These are phyloP conservation scores for Skeletonema costatum DNA, from an alignment of 108 stramenopile species.

Conservation along the genomic window DNA sequence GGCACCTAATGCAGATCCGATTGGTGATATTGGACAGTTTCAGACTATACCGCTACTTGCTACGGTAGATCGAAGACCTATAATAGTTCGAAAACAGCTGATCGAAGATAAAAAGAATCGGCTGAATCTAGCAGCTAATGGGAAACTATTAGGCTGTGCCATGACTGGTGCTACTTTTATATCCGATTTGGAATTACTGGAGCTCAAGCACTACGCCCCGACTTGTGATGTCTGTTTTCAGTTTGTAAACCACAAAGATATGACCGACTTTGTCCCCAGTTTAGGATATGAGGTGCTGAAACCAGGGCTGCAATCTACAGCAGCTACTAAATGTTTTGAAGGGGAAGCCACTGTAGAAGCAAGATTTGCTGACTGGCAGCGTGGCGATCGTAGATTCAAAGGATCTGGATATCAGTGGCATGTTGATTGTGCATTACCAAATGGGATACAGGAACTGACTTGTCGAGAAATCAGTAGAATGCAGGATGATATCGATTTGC, in stretches of 20 bases:
- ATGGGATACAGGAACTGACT: conserved; percentile 24
- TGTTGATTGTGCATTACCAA: conserved; percentile 25
- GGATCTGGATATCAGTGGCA: conserved; percentile 34
- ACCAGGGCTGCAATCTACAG: neutral
- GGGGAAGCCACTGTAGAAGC: conserved; percentile 1
- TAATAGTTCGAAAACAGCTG: conserved; percentile 22
- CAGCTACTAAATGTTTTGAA: conserved; percentile 14
- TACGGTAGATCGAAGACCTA: conserved; percentile 24
- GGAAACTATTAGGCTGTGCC: conserved; percentile 11
- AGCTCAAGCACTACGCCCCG: neutral
- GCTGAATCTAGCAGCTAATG: neutral
- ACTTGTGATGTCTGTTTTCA: conserved; percentile 30
- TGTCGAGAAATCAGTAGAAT: conserved; percentile 20
- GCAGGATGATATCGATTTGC: neutral
- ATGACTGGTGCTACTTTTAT: conserved; percentile 18
- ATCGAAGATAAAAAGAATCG: neutral
- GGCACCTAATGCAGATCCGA: neutral
- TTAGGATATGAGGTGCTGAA: neutral
- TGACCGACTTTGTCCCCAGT: neutral
- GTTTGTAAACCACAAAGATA: conserved; percentile 18
- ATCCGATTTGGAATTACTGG: neutral
- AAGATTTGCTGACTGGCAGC: conserved; percentile 21
- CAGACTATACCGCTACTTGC: conserved; percentile 11
- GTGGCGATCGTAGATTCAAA: conserved; percentile 2
- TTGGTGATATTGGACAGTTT: neutral